Evolutionary conservation across 2,329 filamentous ascomycete genomes (phyloP).

Genomic region (Sporothrix luriei): DNA sequence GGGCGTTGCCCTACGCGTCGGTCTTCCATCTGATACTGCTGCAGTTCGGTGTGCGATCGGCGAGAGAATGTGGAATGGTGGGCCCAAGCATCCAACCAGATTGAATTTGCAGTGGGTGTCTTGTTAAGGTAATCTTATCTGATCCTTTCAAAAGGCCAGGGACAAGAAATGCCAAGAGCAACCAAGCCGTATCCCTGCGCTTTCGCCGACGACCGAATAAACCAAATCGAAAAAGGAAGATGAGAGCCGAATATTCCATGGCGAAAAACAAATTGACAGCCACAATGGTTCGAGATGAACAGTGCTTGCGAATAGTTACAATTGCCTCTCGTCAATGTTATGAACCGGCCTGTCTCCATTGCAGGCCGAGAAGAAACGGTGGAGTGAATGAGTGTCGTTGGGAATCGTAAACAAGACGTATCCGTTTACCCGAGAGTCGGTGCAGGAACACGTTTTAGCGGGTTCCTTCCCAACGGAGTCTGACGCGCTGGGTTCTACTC

Average conservation of each 20-base stretch:
- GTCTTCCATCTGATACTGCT: not conserved
- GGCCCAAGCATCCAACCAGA: slow-evolving; percentile 13
- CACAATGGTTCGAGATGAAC: not conserved
- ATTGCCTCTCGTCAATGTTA: not conserved
- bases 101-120: not conserved
- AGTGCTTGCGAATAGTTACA: slow-evolving; percentile 9
- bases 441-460: not conserved
- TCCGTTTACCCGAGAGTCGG: slow-evolving; percentile 5
- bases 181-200: not conserved
- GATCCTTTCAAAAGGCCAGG: slow-evolving; percentile 16
- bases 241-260: not conserved
- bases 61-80: not conserved
- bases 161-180: slow-evolving; percentile 9
- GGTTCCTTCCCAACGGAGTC: not conserved
- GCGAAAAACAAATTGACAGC: not conserved
- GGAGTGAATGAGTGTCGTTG: slow-evolving; percentile 7
- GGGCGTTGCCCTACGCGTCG: not conserved
- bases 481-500: not conserved
- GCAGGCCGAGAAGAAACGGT: not conserved
- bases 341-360: not conserved
- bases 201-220: not conserved
- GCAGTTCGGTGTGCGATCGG: slow-evolving; percentile 10
- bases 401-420: slow-evolving; percentile 10
- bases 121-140: slow-evolving; percentile 27
- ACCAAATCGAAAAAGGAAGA: not conserved